Conservation (phyloP, 306 rosid species). For the Styphnolobium japonicum region DNA sequence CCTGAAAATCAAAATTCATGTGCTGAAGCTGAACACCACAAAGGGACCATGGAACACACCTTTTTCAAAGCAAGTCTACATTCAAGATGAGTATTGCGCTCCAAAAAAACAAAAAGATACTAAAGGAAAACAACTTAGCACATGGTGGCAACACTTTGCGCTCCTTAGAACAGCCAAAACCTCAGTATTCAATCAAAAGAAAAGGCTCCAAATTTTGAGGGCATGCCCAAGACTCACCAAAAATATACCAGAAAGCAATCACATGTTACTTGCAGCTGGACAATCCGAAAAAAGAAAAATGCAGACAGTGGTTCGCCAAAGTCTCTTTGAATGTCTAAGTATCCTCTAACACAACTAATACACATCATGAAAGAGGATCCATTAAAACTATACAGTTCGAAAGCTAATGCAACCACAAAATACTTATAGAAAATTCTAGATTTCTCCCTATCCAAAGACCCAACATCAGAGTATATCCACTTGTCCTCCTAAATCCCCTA, state of each 20-base stretch:
- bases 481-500: not conserved
- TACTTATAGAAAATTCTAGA: not conserved
- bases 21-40: not conserved
- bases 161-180: not conserved
- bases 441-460: not conserved
- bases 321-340: no score
- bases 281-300: not conserved
- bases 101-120: not conserved
- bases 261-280: not conserved
- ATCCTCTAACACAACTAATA: not conserved
- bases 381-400: not conserved
- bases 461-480: not conserved
- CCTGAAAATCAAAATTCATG: not conserved
- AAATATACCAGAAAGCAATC: not conserved
- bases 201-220: not conserved
- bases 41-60: not conserved
- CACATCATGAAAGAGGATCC: not conserved
- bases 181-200: not conserved
- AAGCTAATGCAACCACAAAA: not conserved
- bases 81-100: not conserved
- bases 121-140: not conserved
- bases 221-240: not conserved
- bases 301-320: no score
- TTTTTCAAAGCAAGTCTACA: not conserved
- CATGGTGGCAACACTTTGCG: not conserved